Evolutionary conservation across 225 moss, liverwort and hornwort species (phyloP).

Genomic region (Thuidium tamariscinum): DNA sequence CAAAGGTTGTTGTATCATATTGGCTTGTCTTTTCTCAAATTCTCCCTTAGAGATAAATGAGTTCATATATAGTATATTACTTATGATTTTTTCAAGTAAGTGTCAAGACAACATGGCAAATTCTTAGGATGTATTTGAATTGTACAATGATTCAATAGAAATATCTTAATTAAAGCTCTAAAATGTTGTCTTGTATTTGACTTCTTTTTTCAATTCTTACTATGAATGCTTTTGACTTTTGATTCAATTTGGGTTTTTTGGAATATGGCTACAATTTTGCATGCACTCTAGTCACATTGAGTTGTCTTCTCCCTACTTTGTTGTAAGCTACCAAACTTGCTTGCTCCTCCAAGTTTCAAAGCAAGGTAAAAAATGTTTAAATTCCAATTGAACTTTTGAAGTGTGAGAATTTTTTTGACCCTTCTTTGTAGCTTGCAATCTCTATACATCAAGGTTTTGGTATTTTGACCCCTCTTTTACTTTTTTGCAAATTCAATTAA

Average conservation of each 20-base stretch:
- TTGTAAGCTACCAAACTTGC: too few relatives aligned
- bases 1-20: neutral
- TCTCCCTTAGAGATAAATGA: neutral
- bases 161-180: neutral
- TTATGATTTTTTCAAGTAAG: neutral
- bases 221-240: neutral
- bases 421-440: neutral
- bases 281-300: too few relatives aligned
- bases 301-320: neutral
- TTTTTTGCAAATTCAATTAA: neutral
- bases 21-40: neutral
- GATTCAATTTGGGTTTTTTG: neutral
- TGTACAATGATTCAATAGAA: rapidly evolving
- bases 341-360: rapidly evolving
- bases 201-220: neutral
- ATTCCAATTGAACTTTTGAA: neutral
- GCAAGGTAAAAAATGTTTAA: neutral
- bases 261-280: neutral
- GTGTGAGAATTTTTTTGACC: neutral
- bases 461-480: neutral
- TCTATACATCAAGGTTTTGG: too few relatives aligned
- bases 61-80: neutral
- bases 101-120: neutral
- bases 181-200: neutral
- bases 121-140: neutral